Evolutionary conservation across 208 protist genomes (phyloP), one percentile per base, ranked within the genome.

Genomic region (Wallacemonas rigidus): DNA sequence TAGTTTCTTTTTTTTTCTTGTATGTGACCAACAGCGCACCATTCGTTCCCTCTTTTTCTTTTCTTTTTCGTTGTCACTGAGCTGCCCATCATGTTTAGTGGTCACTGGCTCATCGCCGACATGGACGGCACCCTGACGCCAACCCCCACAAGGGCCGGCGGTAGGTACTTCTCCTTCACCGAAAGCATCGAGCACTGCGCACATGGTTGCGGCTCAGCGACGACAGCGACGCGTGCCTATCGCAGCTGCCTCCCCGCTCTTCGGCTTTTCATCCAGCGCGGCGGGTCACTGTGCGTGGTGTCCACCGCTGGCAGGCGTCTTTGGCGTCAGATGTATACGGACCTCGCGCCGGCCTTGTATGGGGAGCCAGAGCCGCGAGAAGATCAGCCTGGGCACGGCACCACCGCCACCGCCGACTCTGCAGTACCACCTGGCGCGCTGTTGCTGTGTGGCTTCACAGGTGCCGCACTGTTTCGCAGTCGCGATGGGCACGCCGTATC

Each of bases 91-190:
- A 86, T 87, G 82, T 83, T 84, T 43, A 40, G 65, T 1, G 68
- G 78, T 38, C 70, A 90, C 70, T 90, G 82, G 80, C 72, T 90
- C 38, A 75, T 90, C 35, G 79, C 82, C 38, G 86, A 90, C 71
- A 81, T 90, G 79, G 86, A 90, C 51, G 86, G 86, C 62, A 90
- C 86, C 15, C 74, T 90, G 3, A 80, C 75, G 15, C 81, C 86
- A 3, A 90, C 86, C 0, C 86, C 86, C 0, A 75, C 72, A 8
- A 75, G 78, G 38, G 83, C 82, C 2, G 75, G 78, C 51, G 86
- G 86, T 40, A 60, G 69, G 56, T 90, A 90, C 69, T 61, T 80
- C 60, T 61, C 70, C 39, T 71, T 90, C 38, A 74, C 82, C 36
- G 44, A 81, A 48, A 77, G 71, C 51, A 69, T 56, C n/a, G 48